Conservation (phyloP, 176 grass and related monocot genomes). For the Tillandsia leiboldiana region DNA sequence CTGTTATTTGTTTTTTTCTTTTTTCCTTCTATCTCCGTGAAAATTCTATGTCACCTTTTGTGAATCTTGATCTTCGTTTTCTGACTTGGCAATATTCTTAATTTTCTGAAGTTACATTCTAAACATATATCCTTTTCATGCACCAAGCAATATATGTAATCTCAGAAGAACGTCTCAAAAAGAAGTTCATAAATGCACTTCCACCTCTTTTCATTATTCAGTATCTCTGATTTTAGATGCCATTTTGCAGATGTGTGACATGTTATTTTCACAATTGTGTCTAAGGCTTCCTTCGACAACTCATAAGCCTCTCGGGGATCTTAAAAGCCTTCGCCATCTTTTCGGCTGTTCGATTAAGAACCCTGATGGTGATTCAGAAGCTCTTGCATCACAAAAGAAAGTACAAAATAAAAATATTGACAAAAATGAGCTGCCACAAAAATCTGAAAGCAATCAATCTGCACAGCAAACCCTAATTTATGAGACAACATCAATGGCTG, state of each 20-base stretch:
- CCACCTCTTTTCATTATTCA: neutral
- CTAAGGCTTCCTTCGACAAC: slow-evolving; percentile 50
- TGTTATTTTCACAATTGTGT: slow-evolving; percentile 95
- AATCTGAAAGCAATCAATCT: slow-evolving; percentile 28
- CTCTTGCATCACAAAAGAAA: slow-evolving; percentile 34
- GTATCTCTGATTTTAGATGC: slow-evolving; percentile 5
- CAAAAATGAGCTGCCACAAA: slow-evolving; percentile 39
- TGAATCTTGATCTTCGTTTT: neutral
- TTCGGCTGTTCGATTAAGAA: slow-evolving; percentile 52
- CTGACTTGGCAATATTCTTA: neutral
- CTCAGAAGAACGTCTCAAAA: neutral
- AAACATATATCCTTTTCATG: neutral
- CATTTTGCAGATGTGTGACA: slow-evolving; percentile 76
- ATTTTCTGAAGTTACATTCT: neutral
- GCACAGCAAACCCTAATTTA: slow-evolving; percentile 31
- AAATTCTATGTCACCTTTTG: neutral
- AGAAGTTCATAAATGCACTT: neutral
- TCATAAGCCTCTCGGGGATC: slow-evolving; percentile 34
- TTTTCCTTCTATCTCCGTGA: too few species aligned
- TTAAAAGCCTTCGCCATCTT: slow-evolving; percentile 56
- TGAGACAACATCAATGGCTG: slow-evolving; percentile 68
- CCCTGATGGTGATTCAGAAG: slow-evolving; percentile 32
- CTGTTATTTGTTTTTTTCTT: too few species aligned
- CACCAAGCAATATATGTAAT: neutral
- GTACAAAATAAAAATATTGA: slow-evolving; percentile 29